Evolutionary conservation across 257 asterid species (phyloP), one percentile per base, ranked within the genome.

Genomic region (Plantago major): DNA sequence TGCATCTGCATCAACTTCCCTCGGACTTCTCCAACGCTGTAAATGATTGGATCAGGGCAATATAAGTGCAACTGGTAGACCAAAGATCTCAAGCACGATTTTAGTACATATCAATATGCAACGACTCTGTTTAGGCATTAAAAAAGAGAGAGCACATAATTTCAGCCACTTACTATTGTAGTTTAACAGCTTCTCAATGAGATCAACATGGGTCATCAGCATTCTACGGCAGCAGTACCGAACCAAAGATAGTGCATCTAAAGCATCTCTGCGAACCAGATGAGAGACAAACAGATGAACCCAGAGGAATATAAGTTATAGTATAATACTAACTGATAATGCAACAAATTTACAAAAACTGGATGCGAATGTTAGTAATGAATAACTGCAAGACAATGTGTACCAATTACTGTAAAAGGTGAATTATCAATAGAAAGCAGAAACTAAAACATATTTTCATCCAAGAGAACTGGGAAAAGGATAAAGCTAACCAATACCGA

Each of bases 191-290:
- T 92, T 92, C 88, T 92, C 98, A 15, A 88, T 92, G 77, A 86
- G 86, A 71, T 92, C 98, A 46, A 92, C 97, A 19, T 92, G 98
- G 15, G 98, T 92, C 98, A 89, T 88, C 73, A 92, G 73, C 98
- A 92, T 92, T 64, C 97, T 92, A 8, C 97, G 76, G 58, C 98
- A 92, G 87, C 98, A 92, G 57, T 92, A 92, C 0, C 97, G 95
- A 74, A 88, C 95, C 84, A 92, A 76, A 61, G 75, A 62, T 59
- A 92, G 54, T 11, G 97, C 92, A 73, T 92, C 98, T 61, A 89
- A 93, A 40, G 98, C 98, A 81, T 92, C 98, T 42, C 98, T 88
- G 90, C 73, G 38, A 38, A 52, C 18, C 11, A 52, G 57, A 52
- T 15, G 4, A 46, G 42, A 61, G 65, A 37, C 60, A 53, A 22